Evolutionary conservation across 768 basidiomycete species (phyloP).

Genomic region (Xerocomellus intermedius): DNA sequence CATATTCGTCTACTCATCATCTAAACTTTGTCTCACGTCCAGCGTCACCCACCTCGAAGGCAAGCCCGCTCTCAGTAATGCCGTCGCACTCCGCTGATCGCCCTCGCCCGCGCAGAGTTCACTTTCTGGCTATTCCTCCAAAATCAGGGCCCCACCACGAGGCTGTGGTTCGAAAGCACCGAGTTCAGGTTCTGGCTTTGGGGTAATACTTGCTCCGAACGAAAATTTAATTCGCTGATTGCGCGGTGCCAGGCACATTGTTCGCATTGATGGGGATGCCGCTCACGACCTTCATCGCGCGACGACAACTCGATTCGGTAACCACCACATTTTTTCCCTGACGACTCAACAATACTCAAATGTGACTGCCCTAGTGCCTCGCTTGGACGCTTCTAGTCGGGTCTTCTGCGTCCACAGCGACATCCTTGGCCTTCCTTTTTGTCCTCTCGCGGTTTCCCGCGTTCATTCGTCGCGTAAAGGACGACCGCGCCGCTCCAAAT

Average conservation of each 20-base stretch:
- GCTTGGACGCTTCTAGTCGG: conserved; percentile 79
- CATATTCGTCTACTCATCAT: background rate
- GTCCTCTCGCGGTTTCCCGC: conserved; percentile 68
- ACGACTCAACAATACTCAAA: conserved; percentile 10
- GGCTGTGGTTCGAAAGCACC: conserved; percentile 78
- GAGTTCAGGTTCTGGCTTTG: conserved; percentile 73
- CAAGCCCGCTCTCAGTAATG: conserved; percentile 21
- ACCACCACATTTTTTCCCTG: background rate
- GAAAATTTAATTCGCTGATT: conserved; percentile 12
- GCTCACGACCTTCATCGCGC: conserved; percentile 57
- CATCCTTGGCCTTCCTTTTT: conserved; percentile 68
- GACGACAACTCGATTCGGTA: conserved; percentile 60
- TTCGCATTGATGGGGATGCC: conserved; percentile 71
- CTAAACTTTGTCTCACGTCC: background rate
- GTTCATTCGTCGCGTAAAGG: conserved; percentile 69
- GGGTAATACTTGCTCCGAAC: conserved; percentile 38
- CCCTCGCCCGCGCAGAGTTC: conserved; percentile 48
- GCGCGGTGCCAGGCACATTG: conserved; percentile 50
- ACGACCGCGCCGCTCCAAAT: conserved; percentile 69
- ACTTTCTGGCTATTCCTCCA: conserved; percentile 83
- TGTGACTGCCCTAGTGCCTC: conserved; percentile 45
- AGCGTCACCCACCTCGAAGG: conserved; percentile 85
- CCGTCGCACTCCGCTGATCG: conserved; percentile 5
- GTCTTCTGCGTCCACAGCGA: conserved; percentile 59
- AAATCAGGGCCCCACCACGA: conserved; percentile 68